phyloP scores from a whole-genome alignment of 305 asterid genomes.

The Fraxinus paxiana region DNA sequence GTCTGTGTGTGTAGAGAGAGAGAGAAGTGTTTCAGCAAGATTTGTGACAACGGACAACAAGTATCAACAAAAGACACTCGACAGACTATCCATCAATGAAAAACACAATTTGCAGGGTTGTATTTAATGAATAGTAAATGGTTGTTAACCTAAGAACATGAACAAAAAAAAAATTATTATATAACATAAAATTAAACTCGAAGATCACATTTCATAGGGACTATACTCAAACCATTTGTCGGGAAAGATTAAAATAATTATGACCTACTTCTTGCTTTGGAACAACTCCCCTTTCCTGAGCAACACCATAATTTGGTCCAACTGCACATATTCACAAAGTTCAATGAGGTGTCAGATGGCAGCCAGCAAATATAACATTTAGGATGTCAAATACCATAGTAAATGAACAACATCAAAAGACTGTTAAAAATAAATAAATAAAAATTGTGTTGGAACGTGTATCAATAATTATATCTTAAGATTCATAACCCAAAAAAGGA shows the following conservation, averaged over 20 bases:
- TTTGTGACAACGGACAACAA: background rate
- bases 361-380: slow-evolving; percentile 15
- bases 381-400: background rate
- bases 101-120: background rate
- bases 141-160: background rate
- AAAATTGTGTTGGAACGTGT: background rate
- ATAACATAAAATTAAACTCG: background rate
- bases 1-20: background rate
- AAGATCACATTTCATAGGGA: slow-evolving; percentile 11
- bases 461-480: background rate
- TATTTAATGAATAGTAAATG: background rate
- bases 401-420: slow-evolving; percentile 8
- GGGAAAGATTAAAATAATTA: slow-evolving; percentile 13
- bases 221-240: slow-evolving; percentile 20
- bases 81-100: background rate
- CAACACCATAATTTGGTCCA: slow-evolving; percentile 28
- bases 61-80: background rate
- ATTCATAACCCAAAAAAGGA: background rate
- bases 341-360: slow-evolving; percentile 17
- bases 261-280: slow-evolving; percentile 43
- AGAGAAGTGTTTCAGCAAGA: background rate
- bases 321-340: slow-evolving; percentile 32
- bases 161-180: background rate
- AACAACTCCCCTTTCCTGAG: slow-evolving; percentile 31
- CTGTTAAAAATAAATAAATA: background rate